Conservation (phyloP, 2,329 filamentous ascomycete genomes). For the Corinectria fuckeliana region DNA sequence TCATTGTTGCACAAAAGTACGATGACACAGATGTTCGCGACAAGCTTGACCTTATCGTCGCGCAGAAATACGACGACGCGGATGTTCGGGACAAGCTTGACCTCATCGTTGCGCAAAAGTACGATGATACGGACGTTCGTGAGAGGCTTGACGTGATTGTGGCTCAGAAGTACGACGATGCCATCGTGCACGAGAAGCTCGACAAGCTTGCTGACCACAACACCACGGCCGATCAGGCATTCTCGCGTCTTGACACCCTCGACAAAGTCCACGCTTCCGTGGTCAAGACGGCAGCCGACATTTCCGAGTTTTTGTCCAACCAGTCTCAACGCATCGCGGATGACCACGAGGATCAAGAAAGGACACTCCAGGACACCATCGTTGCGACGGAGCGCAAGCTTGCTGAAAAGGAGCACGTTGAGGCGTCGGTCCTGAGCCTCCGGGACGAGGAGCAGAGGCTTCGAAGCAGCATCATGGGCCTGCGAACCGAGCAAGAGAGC, state of each 20-base stretch:
- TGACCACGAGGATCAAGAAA: constrained; percentile 80
- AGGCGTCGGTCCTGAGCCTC: constrained; percentile 59
- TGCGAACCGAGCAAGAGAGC: constrained; percentile 75
- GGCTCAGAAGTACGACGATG: constrained; percentile 65
- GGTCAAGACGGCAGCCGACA: constrained; percentile 80
- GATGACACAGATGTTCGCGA: constrained; percentile 40
- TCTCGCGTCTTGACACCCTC: constrained; percentile 79
- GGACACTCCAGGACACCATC: constrained; percentile 79
- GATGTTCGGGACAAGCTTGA: constrained; percentile 38
- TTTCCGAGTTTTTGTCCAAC: constrained; percentile 79
- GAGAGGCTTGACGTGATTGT: constrained; percentile 36
- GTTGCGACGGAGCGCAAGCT: constrained; percentile 80
- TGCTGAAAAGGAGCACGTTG: constrained; percentile 68
- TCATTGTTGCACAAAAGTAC: constrained; percentile 43
- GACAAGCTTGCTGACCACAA: constrained; percentile 66
- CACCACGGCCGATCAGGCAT: constrained; percentile 70
- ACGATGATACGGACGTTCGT: constrained; percentile 54
- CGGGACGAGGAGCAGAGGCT: constrained; percentile 61
- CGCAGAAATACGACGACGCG: constrained; percentile 37
- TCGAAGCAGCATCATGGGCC: constrained; percentile 60
- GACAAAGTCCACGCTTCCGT: constrained; percentile 91
- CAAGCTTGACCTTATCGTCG: constrained; percentile 35
- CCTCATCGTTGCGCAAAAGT: constrained; percentile 54
- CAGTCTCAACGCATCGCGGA: constrained; percentile 79
- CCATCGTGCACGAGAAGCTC: constrained; percentile 46